A percentile compares a stretch with the other conserved stretches of the same genome.
phyloP scores from a whole-genome alignment of 768 basidiomycete genomes.

The Leccinum uliginosum region DNA sequence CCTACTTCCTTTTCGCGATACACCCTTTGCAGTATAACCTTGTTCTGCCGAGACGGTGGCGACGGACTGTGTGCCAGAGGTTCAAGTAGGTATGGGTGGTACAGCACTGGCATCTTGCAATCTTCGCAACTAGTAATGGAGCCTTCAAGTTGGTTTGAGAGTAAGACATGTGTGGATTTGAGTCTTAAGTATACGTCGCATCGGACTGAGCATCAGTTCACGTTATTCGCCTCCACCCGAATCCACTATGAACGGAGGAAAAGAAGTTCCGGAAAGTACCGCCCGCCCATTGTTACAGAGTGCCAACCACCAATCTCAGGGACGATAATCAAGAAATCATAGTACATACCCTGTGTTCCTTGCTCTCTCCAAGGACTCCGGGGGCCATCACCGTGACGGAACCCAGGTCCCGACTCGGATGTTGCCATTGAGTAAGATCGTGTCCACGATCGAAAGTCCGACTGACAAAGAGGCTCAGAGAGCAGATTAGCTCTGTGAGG shows the following conservation, averaged over 20 bases:
- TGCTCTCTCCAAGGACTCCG: background rate
- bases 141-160: background rate
- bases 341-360: background rate
- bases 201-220: background rate
- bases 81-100: background rate
- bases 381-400: no score
- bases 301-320: background rate
- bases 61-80: background rate
- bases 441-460: no score
- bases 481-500: no score
- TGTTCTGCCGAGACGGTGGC: slow-evolving; percentile 7
- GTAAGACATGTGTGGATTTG: background rate
- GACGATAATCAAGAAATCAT: background rate
- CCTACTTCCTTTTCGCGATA: slow-evolving; percentile 24
- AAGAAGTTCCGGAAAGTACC: background rate
- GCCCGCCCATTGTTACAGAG: background rate
- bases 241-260: background rate
- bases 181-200: background rate
- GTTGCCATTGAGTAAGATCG: no score
- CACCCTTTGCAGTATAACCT: slow-evolving; percentile 11
- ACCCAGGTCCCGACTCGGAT: no score
- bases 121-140: background rate
- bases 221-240: background rate
- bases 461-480: no score
- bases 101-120: slow-evolving; percentile 3